These are phyloP conservation scores for Mycena citricolor DNA, from an alignment of 1,284 basidiomycete genomes.

Conservation along the genomic window DNA sequence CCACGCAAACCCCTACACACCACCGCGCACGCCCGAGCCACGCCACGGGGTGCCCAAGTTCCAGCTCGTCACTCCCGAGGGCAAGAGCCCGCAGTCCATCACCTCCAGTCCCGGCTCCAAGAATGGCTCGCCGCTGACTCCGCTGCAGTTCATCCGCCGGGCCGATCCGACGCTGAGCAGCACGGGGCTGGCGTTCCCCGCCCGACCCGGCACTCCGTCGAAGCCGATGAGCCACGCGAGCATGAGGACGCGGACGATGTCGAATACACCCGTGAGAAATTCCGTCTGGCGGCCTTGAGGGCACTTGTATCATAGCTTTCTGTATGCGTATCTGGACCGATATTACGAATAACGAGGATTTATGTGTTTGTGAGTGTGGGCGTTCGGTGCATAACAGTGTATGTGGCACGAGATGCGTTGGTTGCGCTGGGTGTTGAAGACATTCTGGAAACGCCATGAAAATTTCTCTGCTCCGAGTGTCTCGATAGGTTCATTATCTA, in stretches of 20 bases:
- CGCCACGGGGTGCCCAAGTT: constrained; percentile 45
- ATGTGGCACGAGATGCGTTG: no score
- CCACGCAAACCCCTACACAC: constrained; percentile 43
- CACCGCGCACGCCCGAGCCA: constrained; percentile 72
- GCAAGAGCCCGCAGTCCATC: constrained; percentile 48
- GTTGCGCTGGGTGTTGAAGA: no score
- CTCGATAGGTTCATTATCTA: no score
- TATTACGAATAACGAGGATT: no score
- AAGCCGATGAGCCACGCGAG: no score
- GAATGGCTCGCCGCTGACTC: constrained; percentile 45
- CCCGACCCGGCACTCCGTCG: no score
- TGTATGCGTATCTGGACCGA: no score
- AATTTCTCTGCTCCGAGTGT: no score
- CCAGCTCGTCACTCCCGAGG: constrained; percentile 44
- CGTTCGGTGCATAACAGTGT: no score
- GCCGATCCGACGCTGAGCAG: constrained; percentile 40
- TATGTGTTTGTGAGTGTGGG: no score
- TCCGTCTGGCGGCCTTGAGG: constrained; percentile 42
- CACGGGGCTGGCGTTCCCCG: constrained; percentile 32
- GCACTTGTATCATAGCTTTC: no score
- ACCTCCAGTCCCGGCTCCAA: constrained; percentile 41
- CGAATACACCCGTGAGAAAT: constrained; percentile 33
- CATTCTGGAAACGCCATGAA: no score
- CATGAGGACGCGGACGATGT: constrained; percentile 25
- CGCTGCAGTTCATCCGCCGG: constrained; percentile 50